Conservation (phyloP, 2,329 filamentous ascomycete species). For the Calonectria ilicicola region DNA sequence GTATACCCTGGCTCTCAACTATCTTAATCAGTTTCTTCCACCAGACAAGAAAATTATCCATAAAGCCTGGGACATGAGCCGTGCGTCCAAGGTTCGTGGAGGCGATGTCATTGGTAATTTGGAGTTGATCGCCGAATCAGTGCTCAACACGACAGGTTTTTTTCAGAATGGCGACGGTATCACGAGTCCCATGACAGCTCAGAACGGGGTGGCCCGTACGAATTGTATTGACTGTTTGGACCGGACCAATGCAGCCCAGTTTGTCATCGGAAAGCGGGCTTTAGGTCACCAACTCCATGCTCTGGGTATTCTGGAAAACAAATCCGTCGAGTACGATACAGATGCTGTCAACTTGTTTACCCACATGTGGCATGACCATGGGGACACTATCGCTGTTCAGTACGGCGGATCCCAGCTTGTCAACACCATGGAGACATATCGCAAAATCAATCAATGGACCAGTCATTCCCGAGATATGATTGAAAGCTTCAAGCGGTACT, state of each 20-base stretch:
- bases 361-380: slow-evolving; percentile 98
- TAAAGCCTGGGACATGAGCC: slow-evolving; percentile 98
- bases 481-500: slow-evolving; percentile 98
- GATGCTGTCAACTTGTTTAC: slow-evolving; percentile 97
- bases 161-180: slow-evolving; percentile 90
- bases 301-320: slow-evolving; percentile 84
- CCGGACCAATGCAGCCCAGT: slow-evolving; percentile 96
- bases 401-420: slow-evolving; percentile 98
- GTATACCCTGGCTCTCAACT: slow-evolving; percentile 87
- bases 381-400: slow-evolving; percentile 96
- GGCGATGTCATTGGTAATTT: slow-evolving; percentile 95
- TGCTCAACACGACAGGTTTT: slow-evolving; percentile 88
- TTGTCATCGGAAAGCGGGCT: slow-evolving; percentile 95
- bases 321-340: slow-evolving; percentile 89
- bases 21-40: slow-evolving; percentile 95
- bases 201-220: slow-evolving; percentile 93
- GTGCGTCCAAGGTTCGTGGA: slow-evolving; percentile 90
- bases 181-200: slow-evolving; percentile 73
- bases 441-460: slow-evolving; percentile 99
- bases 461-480: slow-evolving; percentile 99
- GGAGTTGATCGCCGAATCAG: slow-evolving; percentile 89
- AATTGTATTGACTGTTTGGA: slow-evolving; percentile 99
- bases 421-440: slow-evolving; percentile 99
- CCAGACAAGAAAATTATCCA: slow-evolving; percentile 88
- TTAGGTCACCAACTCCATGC: slow-evolving; percentile 93